Evolutionary conservation across 129 eudicot species (phyloP), one percentile per base, ranked within the genome.

Genomic region (Flaveria ramosissima): DNA sequence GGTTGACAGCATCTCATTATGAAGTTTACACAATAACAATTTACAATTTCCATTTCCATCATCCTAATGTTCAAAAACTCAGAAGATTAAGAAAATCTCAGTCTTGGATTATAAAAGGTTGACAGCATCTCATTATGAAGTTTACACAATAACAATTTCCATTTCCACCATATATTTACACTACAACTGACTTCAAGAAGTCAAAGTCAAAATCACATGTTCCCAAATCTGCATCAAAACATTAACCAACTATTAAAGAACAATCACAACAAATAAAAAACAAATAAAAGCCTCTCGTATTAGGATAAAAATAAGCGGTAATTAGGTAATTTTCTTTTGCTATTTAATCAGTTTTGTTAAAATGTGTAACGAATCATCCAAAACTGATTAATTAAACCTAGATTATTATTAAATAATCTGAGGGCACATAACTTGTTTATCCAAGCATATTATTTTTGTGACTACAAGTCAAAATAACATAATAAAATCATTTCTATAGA

Each of bases 81-180:
- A 46, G 9, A 15, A 74, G 8, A 61, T 4, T 24, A 75, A 14
- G 4, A 62, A 62, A 52, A 75, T 30, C 11, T 74, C 7, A 9
- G 79, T 50, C 30, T 62, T 63, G 32, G 61, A 26, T 42, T 42
- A 61, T 46, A 42, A 42, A 60, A 59, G 14, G 57, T 63, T 46
- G 62, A 7, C 60, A 61, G 19, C 48, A 47, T 46, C 62, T 70
- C 71, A 43, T 61, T 62, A 75, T 61, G 48, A 75, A 11, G 72
- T n/a, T 75, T 63, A 30, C 63, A 62, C 24, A n/a, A 75, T 41
- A 50, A n/a, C n/a, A n/a, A n/a, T n/a, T n/a, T n/a, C n/a, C n/a
- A n/a, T 62, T 7, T 75, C 63, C 63, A 75, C 36, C 71, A 45
- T 74, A 62, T 60, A 74, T 74, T 74, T 74, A 73, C 77, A 73